Percentiles rank a stretch among this genome's conserved stretches.
Evolutionary conservation across 1,284 basidiomycete species (phyloP).

Genomic region (Rhodotorula sp.): DNA sequence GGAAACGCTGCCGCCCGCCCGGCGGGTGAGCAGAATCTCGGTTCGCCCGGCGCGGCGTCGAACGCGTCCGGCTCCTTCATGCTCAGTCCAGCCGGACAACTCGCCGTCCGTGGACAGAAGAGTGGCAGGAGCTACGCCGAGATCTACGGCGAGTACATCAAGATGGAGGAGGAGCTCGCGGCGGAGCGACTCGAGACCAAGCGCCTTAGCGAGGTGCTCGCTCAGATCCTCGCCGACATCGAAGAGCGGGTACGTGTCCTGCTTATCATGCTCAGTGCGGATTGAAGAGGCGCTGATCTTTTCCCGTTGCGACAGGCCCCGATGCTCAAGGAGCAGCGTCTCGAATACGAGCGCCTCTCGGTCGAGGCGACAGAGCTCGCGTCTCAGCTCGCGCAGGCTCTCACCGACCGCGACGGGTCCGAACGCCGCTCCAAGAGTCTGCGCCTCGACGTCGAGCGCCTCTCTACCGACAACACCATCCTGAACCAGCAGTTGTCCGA

Average conservation of each 20-base stretch:
- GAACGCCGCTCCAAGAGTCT: constrained; percentile 33
- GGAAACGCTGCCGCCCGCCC: background rate
- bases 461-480: constrained; percentile 51
- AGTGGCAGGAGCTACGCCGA: constrained; percentile 83
- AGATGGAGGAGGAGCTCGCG: constrained; percentile 75
- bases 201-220: constrained; percentile 71
- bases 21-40: background rate
- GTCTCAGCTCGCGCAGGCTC: constrained; percentile 67
- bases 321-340: constrained; percentile 76
- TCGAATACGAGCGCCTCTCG: constrained; percentile 75
- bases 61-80: constrained; percentile 22
- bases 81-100: constrained; percentile 30
- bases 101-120: constrained; percentile 36
- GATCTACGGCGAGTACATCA: constrained; percentile 81
- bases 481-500: constrained; percentile 74
- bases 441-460: constrained; percentile 41
- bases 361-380: constrained; percentile 76
- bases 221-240: constrained; percentile 74
- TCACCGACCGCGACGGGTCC: constrained; percentile 63
- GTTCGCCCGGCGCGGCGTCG: constrained; percentile 1
- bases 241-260: constrained; percentile 72
- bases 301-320: constrained; percentile 63
- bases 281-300: background rate
- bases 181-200: constrained; percentile 74
- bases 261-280: background rate